Base-by-base conservation (phyloP, 164 flowering plant genomes). In the Chimonanthus salicifolius region DNA sequence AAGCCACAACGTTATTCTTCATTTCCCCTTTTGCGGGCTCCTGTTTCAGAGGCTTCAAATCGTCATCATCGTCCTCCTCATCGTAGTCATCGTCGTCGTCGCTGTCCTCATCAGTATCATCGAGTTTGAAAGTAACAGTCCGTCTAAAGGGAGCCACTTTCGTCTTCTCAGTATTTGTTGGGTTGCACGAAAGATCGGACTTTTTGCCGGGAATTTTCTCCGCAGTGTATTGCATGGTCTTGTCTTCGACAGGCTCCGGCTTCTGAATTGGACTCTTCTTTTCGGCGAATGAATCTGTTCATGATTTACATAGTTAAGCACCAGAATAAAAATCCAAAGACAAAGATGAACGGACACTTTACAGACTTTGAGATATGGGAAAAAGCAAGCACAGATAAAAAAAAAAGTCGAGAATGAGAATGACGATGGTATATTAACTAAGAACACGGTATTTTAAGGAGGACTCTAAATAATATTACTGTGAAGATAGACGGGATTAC, bases 161-260 rank as follows among this genome's bases (percentile, higher is more conserved):
- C 58, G 16, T 5, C 47, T 9, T 46, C 21, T 68, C 50, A n/a
- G 44, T 47, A n/a, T 68, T 5, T 13, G 21, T 6, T 1, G 47
- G 62, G 62, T 51, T 45, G 47, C 43, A 18, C 20, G 54, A 8
- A 1, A 47, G 16, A 18, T 68, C 68, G 0, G 45, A 2, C 11
- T 50, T 16, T 49, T 21, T 13, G 5, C 58, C 72, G 3, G 64
- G 64, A 33, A 21, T 11, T 48, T 51, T 54, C 13, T 21, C 64
- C 7, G 46, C 4, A 5, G 54, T 4, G 45, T 11, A 20, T 45
- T 71, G 67, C 45, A 44, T 54, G 50, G 44, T n/a, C 72, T 50
- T 54, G 63, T 70, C 75, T 64, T 68, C 69, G 7, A 21, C 60
- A 3, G 70, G 64, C 15, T 66, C 74, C 18, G 18, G 20, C 6